Evolutionary conservation across 2,329 filamentous ascomycete species (phyloP).

Genomic region (Ophiostoma tasmaniense): DNA sequence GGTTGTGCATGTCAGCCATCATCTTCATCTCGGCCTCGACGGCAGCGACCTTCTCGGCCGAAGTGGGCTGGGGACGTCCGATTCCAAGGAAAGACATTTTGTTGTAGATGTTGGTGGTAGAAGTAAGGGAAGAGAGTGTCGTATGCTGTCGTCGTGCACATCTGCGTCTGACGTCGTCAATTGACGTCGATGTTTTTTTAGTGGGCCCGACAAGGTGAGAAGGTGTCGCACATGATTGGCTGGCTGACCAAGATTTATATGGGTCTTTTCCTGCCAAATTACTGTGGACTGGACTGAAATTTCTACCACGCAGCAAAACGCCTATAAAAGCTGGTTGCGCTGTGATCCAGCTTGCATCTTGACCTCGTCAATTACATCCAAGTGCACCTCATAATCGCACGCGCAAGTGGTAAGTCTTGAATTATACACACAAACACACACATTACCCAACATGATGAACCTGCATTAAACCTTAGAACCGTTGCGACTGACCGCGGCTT

Average conservation of each 20-base stretch:
- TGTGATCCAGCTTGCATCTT: too few species aligned
- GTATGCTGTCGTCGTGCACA: neutral
- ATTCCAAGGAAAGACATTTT: conserved; percentile 30
- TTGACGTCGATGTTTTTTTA: conserved; percentile 8
- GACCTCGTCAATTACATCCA: too few species aligned
- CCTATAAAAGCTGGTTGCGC: too few species aligned
- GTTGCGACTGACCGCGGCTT: conserved; percentile 48
- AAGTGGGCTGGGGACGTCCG: conserved; percentile 70
- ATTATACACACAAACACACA: neutral
- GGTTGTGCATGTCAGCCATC: conserved; percentile 90
- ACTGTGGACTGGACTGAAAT: neutral
- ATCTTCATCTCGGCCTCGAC: conserved; percentile 97
- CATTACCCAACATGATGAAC: conserved; percentile 38
- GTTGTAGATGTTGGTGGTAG: neutral
- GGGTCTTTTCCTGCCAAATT: neutral
- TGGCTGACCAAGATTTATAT: neutral
- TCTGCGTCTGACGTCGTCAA: neutral
- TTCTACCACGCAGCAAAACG: neutral
- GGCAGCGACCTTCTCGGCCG: conserved; percentile 92
- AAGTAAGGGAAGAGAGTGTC: neutral
- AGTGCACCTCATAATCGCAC: neutral
- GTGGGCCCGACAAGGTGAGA: neutral
- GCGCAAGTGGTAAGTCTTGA: conserved; percentile 3
- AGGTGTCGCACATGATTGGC: neutral
- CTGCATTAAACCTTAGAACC: conserved; percentile 43